A percentile compares a stretch with the other conserved stretches of the same genome.
Evolutionary conservation across 176 grass and related monocot species (phyloP).

Genomic region (barley (Hordeum vulgare)): MorexV3_pseudomolecules_assembly NC_058521.1:426281072-426281571

Average conservation of each 20-base stretch:
- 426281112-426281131: neutral
- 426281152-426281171: neutral
- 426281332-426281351: neutral
- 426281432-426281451: neutral
- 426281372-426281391: neutral
- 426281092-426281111: slow-evolving; percentile 5
- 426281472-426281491: neutral
- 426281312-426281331: neutral
- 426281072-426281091: neutral
- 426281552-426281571: slow-evolving; percentile 2
- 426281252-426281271: neutral
- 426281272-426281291: neutral
- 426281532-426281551: neutral
- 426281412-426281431: neutral
- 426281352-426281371: neutral
- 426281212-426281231: neutral
- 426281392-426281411: slow-evolving; percentile 1
- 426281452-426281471: neutral
- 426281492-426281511: neutral
- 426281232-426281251: neutral
- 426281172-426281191: slow-evolving; percentile 9
- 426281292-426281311: neutral
- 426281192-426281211: neutral
- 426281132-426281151: slow-evolving; percentile 1
- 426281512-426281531: slow-evolving; percentile 5